phyloP scores from a whole-genome alignment of 2,329 filamentous ascomycete species.

The Xylaria sp. region DNA sequence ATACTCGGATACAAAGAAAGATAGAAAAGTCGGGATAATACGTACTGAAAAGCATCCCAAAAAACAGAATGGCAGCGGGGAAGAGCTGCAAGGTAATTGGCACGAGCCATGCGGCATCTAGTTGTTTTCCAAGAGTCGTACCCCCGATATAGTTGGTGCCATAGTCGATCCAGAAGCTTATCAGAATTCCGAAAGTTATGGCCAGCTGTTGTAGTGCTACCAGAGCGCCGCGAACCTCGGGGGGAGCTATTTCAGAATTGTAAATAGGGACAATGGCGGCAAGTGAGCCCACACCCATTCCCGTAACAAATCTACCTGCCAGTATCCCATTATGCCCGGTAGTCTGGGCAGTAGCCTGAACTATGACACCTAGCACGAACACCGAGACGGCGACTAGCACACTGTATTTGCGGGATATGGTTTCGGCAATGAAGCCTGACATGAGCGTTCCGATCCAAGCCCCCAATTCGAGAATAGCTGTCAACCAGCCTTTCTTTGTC shows the following conservation, averaged over 20 bases:
- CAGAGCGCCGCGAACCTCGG: constrained; percentile 55
- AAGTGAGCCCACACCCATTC: constrained; percentile 75
- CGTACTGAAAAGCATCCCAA: constrained; percentile 74
- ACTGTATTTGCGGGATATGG: constrained; percentile 73
- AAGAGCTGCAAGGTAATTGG: constrained; percentile 77
- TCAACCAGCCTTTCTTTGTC: constrained; percentile 68
- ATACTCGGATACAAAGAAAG: too few species aligned
- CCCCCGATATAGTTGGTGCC: constrained; percentile 75
- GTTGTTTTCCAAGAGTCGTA: constrained; percentile 58
- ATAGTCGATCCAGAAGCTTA: constrained; percentile 72
- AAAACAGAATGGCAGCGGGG: constrained; percentile 72
- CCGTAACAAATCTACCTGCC: constrained; percentile 77
- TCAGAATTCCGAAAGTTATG: constrained; percentile 71
- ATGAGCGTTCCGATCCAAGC: constrained; percentile 80
- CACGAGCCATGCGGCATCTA: constrained; percentile 76
- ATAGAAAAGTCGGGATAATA: not conserved
- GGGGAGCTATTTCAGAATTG: constrained; percentile 59
- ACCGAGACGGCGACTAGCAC: constrained; percentile 73
- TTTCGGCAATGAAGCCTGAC: constrained; percentile 77
- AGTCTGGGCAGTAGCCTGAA: constrained; percentile 71
- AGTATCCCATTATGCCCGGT: constrained; percentile 70
- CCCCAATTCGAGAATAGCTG: constrained; percentile 77
- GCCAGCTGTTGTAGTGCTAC: constrained; percentile 62
- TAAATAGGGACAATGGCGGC: constrained; percentile 73
- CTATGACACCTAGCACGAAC: constrained; percentile 75